Evolutionary conservation across 2,329 filamentous ascomycete species (phyloP), one percentile per base, ranked within the genome.

Genomic region (Botryotinia globosa): DNA sequence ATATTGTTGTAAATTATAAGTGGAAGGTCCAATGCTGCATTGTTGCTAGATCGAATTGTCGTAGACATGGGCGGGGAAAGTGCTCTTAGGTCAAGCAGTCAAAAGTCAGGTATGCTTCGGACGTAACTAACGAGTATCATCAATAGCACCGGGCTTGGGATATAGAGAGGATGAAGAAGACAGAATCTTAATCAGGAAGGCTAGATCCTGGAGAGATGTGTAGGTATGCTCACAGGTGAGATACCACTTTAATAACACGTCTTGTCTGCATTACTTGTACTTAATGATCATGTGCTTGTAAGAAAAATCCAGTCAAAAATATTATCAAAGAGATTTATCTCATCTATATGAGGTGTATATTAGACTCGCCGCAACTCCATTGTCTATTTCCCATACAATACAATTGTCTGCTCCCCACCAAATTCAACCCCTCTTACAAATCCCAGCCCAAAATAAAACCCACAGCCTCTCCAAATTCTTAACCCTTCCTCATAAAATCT

Each of bases 381-480:
- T 0, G 2, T 1, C 12, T 2, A 37, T 61, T 37, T 12, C 2
- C 1, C 3, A 18, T 9, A 6, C 20, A 7, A 22, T 1, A 25
- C 3, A n/a, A 61, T n/a, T 22, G 6, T 8, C 34, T 22, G 14
- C 22, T 54, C 3, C 5, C 34, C 22, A 39, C 25, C 3, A 10
- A 37, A 61, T 16, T 1, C 5, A 14, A 29, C 22, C 14, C 20
- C 18, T 20, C 5, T 59, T 25, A 18, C 4, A 12, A 37, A 61
- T 16, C 0, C 3, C 6, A 54, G 25, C 6, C 56, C 18, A 25
- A 7, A 6, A 14, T 3, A n/a, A 39, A n/a, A 39, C 3, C 12
- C 4, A 8, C 2, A 45, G 4, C 0, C 14, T 39, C 25, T 42
- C 1, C 3, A 8, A 16, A 18, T 22, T 61, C 22, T 14, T 7